Percentiles rank a stretch among this genome's conserved stretches.
phyloP scores from a whole-genome alignment of 345 rosid genomes.

The Eucalyptus regnans region DNA sequence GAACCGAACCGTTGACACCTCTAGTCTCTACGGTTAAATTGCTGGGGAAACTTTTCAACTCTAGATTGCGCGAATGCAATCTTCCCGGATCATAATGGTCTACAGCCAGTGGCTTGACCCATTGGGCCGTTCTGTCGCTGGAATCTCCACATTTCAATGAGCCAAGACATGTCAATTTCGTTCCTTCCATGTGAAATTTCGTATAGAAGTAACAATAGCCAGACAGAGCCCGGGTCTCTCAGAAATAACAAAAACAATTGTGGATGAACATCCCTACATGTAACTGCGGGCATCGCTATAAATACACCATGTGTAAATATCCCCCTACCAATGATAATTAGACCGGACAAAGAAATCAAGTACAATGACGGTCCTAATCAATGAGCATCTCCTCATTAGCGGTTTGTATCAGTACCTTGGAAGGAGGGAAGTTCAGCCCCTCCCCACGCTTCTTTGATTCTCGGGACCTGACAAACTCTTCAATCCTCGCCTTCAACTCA shows the following conservation, averaged over 20 bases:
- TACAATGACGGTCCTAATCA: slow-evolving; percentile 25
- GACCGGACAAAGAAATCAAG: not conserved
- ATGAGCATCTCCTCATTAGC: slow-evolving; percentile 66
- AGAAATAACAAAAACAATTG: not conserved
- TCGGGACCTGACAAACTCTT: slow-evolving; percentile 63
- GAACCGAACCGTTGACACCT: too few relatives aligned
- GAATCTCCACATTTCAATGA: not conserved
- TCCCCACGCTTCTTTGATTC: slow-evolving; percentile 48
- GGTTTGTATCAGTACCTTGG: slow-evolving; percentile 63
- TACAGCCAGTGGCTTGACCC: not conserved
- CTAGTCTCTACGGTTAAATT: not conserved
- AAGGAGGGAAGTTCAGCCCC: slow-evolving; percentile 31
- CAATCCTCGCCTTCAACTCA: slow-evolving; percentile 74
- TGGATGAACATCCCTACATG: not conserved
- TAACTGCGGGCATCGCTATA: not conserved
- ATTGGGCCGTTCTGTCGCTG: not conserved
- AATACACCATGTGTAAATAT: not conserved
- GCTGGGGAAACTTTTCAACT: not conserved
- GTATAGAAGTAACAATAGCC: not conserved
- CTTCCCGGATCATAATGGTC: not conserved
- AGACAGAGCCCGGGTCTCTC: not conserved
- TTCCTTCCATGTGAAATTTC: not conserved
- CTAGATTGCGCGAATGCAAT: not conserved
- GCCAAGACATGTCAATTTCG: not conserved
- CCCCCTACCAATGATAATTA: not conserved